Conservation (phyloP, 441 rosid genomes). For the Cnidoscolus chayamansa region DNA sequence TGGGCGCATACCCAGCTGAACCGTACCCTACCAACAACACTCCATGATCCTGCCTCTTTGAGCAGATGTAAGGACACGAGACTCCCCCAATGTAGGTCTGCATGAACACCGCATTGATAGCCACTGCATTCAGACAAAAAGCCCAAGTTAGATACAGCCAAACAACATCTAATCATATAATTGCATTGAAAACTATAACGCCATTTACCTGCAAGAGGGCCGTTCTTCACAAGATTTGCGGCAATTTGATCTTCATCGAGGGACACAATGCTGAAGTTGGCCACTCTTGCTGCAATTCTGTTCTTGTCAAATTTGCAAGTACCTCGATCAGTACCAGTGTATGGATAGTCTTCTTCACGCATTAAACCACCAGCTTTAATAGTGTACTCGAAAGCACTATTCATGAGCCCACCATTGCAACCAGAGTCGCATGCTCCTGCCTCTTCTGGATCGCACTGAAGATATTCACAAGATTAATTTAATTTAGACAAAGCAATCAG, state of each 20-base stretch:
- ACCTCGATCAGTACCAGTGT: conserved; percentile 66
- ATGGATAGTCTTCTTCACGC: conserved; percentile 91
- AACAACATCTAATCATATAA: not conserved
- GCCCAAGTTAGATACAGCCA: not conserved
- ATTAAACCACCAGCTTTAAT: conserved; percentile 86
- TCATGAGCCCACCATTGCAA: conserved; percentile 92
- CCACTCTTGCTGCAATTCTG: conserved; percentile 71
- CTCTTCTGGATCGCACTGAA: conserved; percentile 93
- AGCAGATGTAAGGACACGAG: conserved; percentile 88
- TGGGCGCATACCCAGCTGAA: conserved; percentile 67
- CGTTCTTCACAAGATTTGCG: conserved; percentile 81
- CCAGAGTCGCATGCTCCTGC: conserved; percentile 82
- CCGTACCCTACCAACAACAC: conserved; percentile 89
- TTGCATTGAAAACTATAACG: not conserved
- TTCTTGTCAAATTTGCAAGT: conserved; percentile 75
- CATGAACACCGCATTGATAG: conserved; percentile 85
- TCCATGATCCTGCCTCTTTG: conserved; percentile 78
- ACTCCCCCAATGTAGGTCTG: conserved; percentile 90
- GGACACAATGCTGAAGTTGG: conserved; percentile 88
- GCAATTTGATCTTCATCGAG: conserved; percentile 88
- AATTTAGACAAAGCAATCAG: not conserved
- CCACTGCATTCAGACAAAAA: conserved; percentile 46
- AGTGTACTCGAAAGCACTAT: conserved; percentile 86
- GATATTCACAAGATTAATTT: not conserved
- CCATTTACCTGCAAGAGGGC: conserved; percentile 69